These are phyloP conservation scores for Pseudogymnoascus sp. DNA, from an alignment of 2,329 filamentous ascomycete species.

Conservation along the genomic window DNA sequence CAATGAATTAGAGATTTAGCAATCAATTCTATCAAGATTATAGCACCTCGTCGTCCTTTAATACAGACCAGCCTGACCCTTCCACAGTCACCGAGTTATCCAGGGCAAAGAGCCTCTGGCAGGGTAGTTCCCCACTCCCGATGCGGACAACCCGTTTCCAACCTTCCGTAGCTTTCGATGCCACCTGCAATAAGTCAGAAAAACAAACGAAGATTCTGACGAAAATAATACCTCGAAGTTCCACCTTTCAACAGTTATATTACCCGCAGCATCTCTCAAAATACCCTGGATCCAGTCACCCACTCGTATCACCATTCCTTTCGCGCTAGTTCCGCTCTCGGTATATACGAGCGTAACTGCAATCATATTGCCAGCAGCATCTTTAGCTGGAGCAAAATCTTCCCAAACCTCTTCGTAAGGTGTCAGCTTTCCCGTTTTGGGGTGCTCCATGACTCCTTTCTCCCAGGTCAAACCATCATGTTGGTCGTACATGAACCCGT, in stretches of 20 bases:
- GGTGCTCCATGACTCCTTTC: slow-evolving; percentile 18
- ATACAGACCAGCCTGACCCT: neutral
- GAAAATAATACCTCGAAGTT: slow-evolving; percentile 1
- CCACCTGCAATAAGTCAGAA: neutral
- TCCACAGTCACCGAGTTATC: neutral
- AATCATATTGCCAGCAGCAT: slow-evolving; percentile 10
- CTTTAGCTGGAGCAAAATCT: slow-evolving; percentile 15
- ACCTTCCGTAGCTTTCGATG: neutral
- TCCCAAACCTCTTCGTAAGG: slow-evolving; percentile 25
- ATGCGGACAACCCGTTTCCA: neutral
- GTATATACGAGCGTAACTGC: slow-evolving; percentile 10
- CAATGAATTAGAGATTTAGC: neutral
- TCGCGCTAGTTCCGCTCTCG: slow-evolving; percentile 2
- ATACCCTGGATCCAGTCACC: slow-evolving; percentile 20
- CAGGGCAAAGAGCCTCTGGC: neutral
- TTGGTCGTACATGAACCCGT: slow-evolving; percentile 22
- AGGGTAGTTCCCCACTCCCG: neutral
- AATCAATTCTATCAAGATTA: neutral
- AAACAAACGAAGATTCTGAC: neutral
- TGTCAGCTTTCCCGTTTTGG: slow-evolving; percentile 18
- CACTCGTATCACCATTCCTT: slow-evolving; percentile 18
- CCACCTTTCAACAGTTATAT: slow-evolving; percentile 18
- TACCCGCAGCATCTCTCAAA: slow-evolving; percentile 13
- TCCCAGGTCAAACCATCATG: slow-evolving; percentile 20
- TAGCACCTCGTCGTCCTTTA: neutral